Conservation (phyloP, 1,284 basidiomycete species). For the Tremellales sp. region DNA sequence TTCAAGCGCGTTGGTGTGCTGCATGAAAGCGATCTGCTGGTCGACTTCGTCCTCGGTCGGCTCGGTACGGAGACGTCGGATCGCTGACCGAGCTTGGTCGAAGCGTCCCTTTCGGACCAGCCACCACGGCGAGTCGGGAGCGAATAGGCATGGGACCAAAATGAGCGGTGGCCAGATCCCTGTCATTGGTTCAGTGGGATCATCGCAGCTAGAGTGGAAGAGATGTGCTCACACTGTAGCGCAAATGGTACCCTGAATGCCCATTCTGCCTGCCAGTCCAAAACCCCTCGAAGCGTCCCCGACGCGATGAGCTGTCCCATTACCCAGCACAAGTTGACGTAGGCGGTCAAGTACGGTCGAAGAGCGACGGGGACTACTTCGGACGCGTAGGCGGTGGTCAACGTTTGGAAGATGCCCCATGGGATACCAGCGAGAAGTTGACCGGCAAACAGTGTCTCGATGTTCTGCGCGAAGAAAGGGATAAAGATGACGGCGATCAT, state of each 20-base stretch:
- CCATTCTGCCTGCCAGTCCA: constrained; percentile 15
- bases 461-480: constrained; percentile 44
- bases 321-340: constrained; percentile 54
- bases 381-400: constrained; percentile 44
- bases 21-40: constrained; percentile 48
- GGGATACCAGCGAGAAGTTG: constrained; percentile 32
- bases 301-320: constrained; percentile 36
- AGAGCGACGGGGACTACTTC: constrained; percentile 49
- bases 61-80: constrained; percentile 18
- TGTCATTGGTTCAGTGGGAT: constrained; percentile 12
- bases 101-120: constrained; percentile 24
- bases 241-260: constrained; percentile 40
- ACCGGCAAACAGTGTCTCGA: constrained; percentile 39
- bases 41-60: constrained; percentile 26
- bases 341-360: constrained; percentile 29
- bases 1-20: constrained; percentile 40
- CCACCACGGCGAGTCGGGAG: constrained; percentile 32
- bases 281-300: constrained; percentile 13
- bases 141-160: constrained; percentile 15
- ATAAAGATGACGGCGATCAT: constrained; percentile 42
- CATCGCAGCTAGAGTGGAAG: too few species aligned
- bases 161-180: constrained; percentile 43
- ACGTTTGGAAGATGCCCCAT: neutral
- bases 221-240: constrained; percentile 12
- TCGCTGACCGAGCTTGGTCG: constrained; percentile 16